phyloP scores from a whole-genome alignment of 2,329 filamentous ascomycete species.

The Fusarium oxysporum region DNA sequence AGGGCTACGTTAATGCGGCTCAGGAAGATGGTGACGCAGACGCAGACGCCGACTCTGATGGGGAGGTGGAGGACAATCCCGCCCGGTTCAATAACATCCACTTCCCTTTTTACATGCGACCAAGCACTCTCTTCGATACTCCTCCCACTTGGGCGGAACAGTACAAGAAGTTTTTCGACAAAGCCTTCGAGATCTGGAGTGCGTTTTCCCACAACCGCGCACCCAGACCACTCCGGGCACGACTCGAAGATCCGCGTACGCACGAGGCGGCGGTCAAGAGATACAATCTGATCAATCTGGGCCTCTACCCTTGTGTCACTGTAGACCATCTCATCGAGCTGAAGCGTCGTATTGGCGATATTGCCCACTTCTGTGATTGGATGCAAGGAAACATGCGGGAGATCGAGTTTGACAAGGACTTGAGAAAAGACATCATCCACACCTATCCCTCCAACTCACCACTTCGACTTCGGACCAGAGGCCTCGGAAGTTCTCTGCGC shows the following conservation, averaged over 20 bases:
- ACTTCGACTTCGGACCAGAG: conserved; percentile 29
- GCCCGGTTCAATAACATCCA: background rate
- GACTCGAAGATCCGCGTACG: background rate
- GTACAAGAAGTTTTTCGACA: background rate
- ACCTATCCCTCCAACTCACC: background rate
- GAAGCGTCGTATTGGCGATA: conserved; percentile 14
- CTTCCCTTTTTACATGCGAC: no score
- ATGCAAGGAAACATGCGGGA: background rate
- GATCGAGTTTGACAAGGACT: background rate
- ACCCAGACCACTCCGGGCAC: background rate
- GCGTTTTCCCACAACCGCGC: background rate
- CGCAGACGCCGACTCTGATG: background rate
- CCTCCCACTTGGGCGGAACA: background rate
- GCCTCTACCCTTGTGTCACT: background rate
- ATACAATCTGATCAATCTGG: background rate
- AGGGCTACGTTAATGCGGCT: background rate
- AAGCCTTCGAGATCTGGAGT: background rate
- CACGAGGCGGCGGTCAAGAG: background rate
- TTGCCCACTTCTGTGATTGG: background rate
- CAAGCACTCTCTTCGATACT: background rate
- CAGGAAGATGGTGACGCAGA: background rate
- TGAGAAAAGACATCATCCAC: background rate
- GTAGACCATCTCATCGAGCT: background rate
- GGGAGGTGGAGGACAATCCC: background rate
- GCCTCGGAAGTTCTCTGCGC: conserved; percentile 39